Conservation (phyloP, 1,284 basidiomycete genomes). For the Pascua guehoae region DNA sequence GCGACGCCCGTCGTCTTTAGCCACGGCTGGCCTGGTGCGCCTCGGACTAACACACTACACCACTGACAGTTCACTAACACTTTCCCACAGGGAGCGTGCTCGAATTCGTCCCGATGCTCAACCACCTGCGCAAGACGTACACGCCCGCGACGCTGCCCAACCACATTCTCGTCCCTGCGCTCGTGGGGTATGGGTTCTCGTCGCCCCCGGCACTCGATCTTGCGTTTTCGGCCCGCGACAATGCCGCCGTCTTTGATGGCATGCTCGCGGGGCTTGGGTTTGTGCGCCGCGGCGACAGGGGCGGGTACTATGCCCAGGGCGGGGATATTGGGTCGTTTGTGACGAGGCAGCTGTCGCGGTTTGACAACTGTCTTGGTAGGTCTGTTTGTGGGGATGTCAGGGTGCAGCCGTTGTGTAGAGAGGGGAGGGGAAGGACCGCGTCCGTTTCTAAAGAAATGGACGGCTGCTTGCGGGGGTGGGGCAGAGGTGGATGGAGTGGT, state of each 20-base stretch:
- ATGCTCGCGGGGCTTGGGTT: slow-evolving; percentile 48
- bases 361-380: slow-evolving; percentile 35
- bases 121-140: slow-evolving; percentile 25
- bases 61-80: neutral
- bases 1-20: slow-evolving; percentile 41
- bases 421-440: no score
- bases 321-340: slow-evolving; percentile 45
- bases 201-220: slow-evolving; percentile 36
- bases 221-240: slow-evolving; percentile 34
- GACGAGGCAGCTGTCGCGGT: slow-evolving; percentile 20
- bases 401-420: neutral
- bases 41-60: no score
- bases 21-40: slow-evolving; percentile 44
- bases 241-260: slow-evolving; percentile 34
- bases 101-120: slow-evolving; percentile 40
- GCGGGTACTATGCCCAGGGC: slow-evolving; percentile 45
- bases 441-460: no score
- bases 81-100: slow-evolving; percentile 28
- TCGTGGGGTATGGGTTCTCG: slow-evolving; percentile 43
- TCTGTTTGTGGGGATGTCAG: neutral
- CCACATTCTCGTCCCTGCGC: slow-evolving; percentile 34
- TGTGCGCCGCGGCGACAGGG: slow-evolving; percentile 1
- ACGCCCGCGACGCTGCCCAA: slow-evolving; percentile 30
- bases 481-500: no score
- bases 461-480: no score